Conservation (phyloP, 495 filamentous ascomycete genomes). For the Tuber melanosporum region DNA sequence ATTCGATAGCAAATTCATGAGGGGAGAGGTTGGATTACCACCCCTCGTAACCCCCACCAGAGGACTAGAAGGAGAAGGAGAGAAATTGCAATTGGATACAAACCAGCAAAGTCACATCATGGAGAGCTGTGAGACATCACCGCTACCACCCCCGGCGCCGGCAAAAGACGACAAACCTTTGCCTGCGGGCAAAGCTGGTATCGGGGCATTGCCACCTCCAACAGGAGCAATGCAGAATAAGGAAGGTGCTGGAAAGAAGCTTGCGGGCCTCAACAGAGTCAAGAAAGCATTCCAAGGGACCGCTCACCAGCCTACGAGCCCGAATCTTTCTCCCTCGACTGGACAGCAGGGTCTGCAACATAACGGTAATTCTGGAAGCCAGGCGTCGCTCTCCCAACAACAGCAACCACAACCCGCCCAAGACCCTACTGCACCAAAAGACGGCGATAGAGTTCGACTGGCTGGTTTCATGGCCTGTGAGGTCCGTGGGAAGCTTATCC, state of each 20-base stretch:
- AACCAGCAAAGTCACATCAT: slow-evolving; percentile 28
- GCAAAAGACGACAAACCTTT: slow-evolving; percentile 30
- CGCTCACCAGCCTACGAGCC: slow-evolving; percentile 23
- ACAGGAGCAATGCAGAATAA: slow-evolving; percentile 20
- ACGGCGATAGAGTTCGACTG: slow-evolving; percentile 60
- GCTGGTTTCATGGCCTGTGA: slow-evolving; percentile 80
- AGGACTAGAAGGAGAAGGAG: slow-evolving; percentile 47
- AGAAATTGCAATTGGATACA: slow-evolving; percentile 45
- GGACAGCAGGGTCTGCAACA: slow-evolving; percentile 16
- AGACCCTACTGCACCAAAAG: slow-evolving; percentile 45
- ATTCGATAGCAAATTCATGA: slow-evolving; percentile 69
- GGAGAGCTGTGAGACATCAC: slow-evolving; percentile 14
- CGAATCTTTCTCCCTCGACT: slow-evolving; percentile 4
- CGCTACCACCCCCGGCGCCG: slow-evolving; percentile 18
- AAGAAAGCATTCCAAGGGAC: slow-evolving; percentile 33
- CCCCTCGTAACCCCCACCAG: slow-evolving; percentile 48
- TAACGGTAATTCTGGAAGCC: slow-evolving; percentile 35
- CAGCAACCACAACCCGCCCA: slow-evolving; percentile 41
- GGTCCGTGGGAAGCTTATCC: slow-evolving; percentile 71
- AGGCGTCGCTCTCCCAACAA: slow-evolving; percentile 29
- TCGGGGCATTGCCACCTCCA: slow-evolving; percentile 26
- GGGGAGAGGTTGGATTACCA: slow-evolving; percentile 67
- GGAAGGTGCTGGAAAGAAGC: slow-evolving; percentile 27
- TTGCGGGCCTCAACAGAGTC: slow-evolving; percentile 22
- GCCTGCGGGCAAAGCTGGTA: slow-evolving; percentile 28